Evolutionary conservation across 805 yeast species (phyloP).

Genomic region (Kodamaea leandrae): DNA sequence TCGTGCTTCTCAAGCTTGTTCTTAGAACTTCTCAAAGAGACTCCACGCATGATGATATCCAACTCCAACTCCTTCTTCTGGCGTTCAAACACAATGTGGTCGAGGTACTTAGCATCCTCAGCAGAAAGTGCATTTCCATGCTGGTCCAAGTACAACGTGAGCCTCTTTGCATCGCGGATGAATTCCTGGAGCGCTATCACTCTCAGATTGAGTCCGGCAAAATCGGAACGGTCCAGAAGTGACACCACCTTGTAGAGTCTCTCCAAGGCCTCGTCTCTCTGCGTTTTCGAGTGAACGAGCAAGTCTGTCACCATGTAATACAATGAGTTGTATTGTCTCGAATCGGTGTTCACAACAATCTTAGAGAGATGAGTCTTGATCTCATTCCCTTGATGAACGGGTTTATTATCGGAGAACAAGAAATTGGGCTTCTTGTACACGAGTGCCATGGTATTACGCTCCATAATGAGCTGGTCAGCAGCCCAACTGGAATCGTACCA

Average conservation of each 20-base stretch:
- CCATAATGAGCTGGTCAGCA: slow-evolving; percentile 31
- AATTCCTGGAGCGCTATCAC: slow-evolving; percentile 29
- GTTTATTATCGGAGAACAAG: slow-evolving; percentile 36
- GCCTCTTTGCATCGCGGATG: slow-evolving; percentile 29
- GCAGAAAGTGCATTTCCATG: slow-evolving; percentile 24
- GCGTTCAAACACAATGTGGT: slow-evolving; percentile 30
- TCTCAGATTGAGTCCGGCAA: slow-evolving; percentile 31
- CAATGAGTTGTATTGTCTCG: slow-evolving; percentile 37
- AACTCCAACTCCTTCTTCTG: slow-evolving; percentile 35
- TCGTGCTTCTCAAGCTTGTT: slow-evolving; percentile 18
- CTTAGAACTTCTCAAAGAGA: slow-evolving; percentile 23
- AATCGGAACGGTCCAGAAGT: slow-evolving; percentile 36
- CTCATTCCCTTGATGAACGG: slow-evolving; percentile 24
- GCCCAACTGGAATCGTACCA: slow-evolving; percentile 30
- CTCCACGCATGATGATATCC: slow-evolving; percentile 31
- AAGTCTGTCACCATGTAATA: slow-evolving; percentile 36
- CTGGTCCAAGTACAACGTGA: slow-evolving; percentile 40
- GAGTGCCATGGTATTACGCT: slow-evolving; percentile 40
- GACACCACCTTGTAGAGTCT: slow-evolving; percentile 37
- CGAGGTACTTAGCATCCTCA: slow-evolving; percentile 20
- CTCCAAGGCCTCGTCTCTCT: slow-evolving; percentile 34
- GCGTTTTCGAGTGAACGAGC: slow-evolving; percentile 27
- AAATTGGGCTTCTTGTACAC: slow-evolving; percentile 51
- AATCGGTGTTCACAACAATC: slow-evolving; percentile 37
- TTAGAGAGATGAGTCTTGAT: slow-evolving; percentile 35